A percentile compares a stretch with the other conserved stretches of the same genome.
phyloP scores from a whole-genome alignment of 2,329 filamentous ascomycete species.

The Fusarium albosuccineum region DNA sequence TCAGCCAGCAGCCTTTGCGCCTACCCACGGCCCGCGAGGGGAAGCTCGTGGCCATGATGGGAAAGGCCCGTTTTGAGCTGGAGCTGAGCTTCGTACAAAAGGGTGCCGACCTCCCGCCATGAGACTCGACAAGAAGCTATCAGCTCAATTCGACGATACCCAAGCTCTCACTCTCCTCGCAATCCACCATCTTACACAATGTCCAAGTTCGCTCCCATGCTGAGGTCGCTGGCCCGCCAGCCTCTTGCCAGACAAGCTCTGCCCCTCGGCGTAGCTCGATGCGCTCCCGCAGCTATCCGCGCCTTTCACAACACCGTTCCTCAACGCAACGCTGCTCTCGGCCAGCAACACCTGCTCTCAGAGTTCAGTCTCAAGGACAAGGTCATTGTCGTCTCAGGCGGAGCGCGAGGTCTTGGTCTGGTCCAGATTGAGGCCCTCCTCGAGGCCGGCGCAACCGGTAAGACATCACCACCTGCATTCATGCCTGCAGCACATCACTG shows the following conservation, averaged over 20 bases:
- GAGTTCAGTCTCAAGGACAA: constrained; percentile 83
- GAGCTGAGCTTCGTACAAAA: constrained; percentile 20
- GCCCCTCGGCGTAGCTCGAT: constrained; percentile 21
- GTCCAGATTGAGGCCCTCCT: constrained; percentile 83
- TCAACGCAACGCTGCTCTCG: constrained; percentile 30
- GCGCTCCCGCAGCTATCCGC: constrained; percentile 28
- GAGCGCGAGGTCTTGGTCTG: constrained; percentile 80
- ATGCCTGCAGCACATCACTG: constrained; percentile 9
- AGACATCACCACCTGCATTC: not conserved
- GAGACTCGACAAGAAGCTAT: constrained; percentile 1
- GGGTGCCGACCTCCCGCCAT: constrained; percentile 2
- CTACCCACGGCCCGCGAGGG: not conserved
- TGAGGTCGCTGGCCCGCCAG: constrained; percentile 38
- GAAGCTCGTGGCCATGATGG: constrained; percentile 8
- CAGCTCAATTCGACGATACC: not conserved
- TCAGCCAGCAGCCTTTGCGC: not conserved
- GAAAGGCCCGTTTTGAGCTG: constrained; percentile 5
- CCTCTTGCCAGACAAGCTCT: constrained; percentile 27
- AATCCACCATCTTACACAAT: constrained; percentile 32
- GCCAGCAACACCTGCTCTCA: constrained; percentile 61
- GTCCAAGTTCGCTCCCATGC: constrained; percentile 44
- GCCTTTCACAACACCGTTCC: constrained; percentile 40
- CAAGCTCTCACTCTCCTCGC: constrained; percentile 2
- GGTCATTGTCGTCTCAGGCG: constrained; percentile 82
- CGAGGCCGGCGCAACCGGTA: constrained; percentile 80